Evolutionary conservation across 2,329 filamentous ascomycete species (phyloP), one percentile per base, ranked within the genome.

Genomic region (Monosporascus sp.): DNA sequence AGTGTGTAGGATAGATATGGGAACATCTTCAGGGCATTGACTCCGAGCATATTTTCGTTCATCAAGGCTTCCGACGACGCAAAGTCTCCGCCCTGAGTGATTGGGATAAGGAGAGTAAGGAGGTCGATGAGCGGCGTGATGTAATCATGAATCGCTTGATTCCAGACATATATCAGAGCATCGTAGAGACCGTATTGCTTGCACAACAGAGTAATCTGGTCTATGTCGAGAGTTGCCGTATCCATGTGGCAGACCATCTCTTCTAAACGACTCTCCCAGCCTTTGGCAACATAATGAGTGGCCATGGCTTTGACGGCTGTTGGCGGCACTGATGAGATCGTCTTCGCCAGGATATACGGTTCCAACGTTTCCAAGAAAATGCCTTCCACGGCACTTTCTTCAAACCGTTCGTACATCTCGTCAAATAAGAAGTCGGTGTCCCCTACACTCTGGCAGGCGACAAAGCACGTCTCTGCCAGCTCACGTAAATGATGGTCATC

Each of bases 161-260:
- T 97, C 94, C 94, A 99, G 52, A 99, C 89, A 67, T 97, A 97
- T 44, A 95, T 91, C 52, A 97, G 81, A 2, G 94, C 95, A 70
- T 99, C 95, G 65, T 97, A 99, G 4, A 99, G 80, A 59, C 88
- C 84, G 68, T 97, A 86, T 66, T 93, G 87, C 68, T 94, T 96
- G 78, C 94, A 99, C 24, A 99, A 77, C 14, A 82, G 81, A 0
- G 93, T 97, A 53, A 96, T 84, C 69, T 97, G 90, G 67, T 99
- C 93, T 60, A 99, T 85, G 67, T 99, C 95, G 66, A 99, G 85
- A 0, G 91, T 96, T 15, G 83, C 77, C 1, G 93, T 96, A 63
- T 96, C 88, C 72, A 99, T 87, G 58, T 93, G 87, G 68, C 93
- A 97, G 35, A 99, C 88, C 69, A 97, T 88, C 70, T 97, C 93